A percentile compares a stretch with the other conserved stretches of the same genome.
Conservation (phyloP, 805 yeast species). For the Tetrapisispora iriomotensis region DNA sequence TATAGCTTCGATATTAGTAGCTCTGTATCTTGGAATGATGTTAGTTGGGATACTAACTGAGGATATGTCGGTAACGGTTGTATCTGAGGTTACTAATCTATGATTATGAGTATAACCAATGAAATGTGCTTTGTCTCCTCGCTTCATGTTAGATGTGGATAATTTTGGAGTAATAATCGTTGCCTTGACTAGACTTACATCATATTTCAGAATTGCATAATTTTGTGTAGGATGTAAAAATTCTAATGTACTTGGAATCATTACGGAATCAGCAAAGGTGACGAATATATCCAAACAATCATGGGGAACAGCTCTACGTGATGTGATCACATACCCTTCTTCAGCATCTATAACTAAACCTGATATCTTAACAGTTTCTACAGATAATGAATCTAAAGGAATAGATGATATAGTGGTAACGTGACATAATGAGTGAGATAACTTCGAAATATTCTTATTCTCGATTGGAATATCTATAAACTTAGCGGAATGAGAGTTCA, state of each 20-base stretch:
- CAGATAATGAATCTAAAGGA: constrained; percentile 66
- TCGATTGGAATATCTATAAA: constrained; percentile 61
- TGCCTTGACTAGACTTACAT: constrained; percentile 63
- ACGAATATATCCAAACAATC: constrained; percentile 61
- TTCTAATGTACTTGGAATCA: constrained; percentile 68
- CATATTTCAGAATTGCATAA: constrained; percentile 75
- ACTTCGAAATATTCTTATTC: constrained; percentile 39
- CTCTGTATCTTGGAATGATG: constrained; percentile 70
- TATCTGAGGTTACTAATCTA: constrained; percentile 63
- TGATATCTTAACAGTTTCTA: constrained; percentile 49
- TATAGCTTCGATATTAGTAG: constrained; percentile 70
- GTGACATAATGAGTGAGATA: constrained; percentile 62
- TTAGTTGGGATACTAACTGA: constrained; percentile 65
- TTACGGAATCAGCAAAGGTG: constrained; percentile 77
- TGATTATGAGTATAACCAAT: constrained; percentile 68
- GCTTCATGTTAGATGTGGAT: constrained; percentile 43
- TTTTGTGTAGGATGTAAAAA: constrained; percentile 84
- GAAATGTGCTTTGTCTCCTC: constrained; percentile 71
- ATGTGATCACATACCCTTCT: constrained; percentile 69
- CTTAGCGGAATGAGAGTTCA: constrained; percentile 53
- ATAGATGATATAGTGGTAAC: constrained; percentile 58
- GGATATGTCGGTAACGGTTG: constrained; percentile 67
- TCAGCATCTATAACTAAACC: constrained; percentile 78
- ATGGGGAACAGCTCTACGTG: constrained; percentile 74
- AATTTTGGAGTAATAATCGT: constrained; percentile 62